Evolutionary conservation across 2,329 filamentous ascomycete genomes (phyloP), one percentile per base, ranked within the genome.

Genomic region (Bipolaris bicolor): DNA sequence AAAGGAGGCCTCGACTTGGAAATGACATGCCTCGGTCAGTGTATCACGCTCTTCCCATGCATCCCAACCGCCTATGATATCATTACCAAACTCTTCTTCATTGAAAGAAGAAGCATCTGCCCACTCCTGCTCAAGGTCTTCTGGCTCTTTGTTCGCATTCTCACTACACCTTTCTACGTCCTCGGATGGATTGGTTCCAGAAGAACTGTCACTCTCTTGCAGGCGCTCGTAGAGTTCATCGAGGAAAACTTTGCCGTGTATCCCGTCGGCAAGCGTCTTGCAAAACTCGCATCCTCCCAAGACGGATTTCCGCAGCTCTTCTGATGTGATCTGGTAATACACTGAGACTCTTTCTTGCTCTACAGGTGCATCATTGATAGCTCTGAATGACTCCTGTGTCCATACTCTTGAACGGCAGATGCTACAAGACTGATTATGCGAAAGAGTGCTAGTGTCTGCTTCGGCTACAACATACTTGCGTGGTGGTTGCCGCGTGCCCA

Each of bases 1-100:
- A 29, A 60, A 60, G 5, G 49, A 57, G 9, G 47, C 10, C 5
- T 43, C 47, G 13, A 60, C 13, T 5, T 36, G 11, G 33, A 57
- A 60, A 6, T 15, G 34, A 16, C 48, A 57, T 13, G 29, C 11
- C 11, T 51, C 26, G 13, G 9, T 11, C 1, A 60, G 44, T 16
- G 49, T 57, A 29, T 60, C 57, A 29, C 57, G 53, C 11, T 60
- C 53, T 37, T 60, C 18, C 48, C 51, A 60, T 39, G 37, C 16
- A n/a, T 52, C 39, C 57, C 47, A 60, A 9, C 57, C 48, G 39
- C 52, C 57, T 26, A 52, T 60, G 0, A 50, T 18, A 26, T 56
- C 57, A 4, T 52, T 39, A 2, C 40, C 52, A 16, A 46, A 18
- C 10, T 57, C 44, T 24, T 57, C 57, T 20, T 57, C 50, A 31